Evolutionary conservation across 495 filamentous ascomycete species (phyloP).

Genomic region (Viridothelium virens): DNA sequence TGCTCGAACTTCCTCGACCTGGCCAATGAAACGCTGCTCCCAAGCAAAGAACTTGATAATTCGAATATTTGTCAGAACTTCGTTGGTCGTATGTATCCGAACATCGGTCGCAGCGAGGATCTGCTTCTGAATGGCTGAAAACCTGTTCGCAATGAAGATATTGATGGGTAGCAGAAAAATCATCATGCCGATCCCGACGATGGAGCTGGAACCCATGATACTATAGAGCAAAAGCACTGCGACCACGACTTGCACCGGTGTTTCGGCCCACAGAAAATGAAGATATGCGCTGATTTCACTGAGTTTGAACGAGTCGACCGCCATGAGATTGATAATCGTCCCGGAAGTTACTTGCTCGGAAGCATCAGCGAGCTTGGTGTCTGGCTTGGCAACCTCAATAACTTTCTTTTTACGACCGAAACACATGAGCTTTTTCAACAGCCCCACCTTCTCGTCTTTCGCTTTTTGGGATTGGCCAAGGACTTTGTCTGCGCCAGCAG

Average conservation of each 20-base stretch:
- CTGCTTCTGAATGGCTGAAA: slow-evolving; percentile 73
- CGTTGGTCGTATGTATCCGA: slow-evolving; percentile 92
- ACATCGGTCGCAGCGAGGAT: slow-evolving; percentile 95
- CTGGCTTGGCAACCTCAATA: slow-evolving; percentile 30
- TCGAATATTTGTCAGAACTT: slow-evolving; percentile 92
- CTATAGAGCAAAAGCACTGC: slow-evolving; percentile 71
- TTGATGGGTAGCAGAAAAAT: slow-evolving; percentile 80
- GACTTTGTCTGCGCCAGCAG: slow-evolving; percentile 61
- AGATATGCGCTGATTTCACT: slow-evolving; percentile 86
- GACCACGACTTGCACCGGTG: slow-evolving; percentile 74
- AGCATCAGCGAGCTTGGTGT: slow-evolving; percentile 35
- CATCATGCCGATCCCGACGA: slow-evolving; percentile 94
- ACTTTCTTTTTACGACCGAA: slow-evolving; percentile 57
- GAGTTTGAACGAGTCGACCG: slow-evolving; percentile 98
- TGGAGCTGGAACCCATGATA: slow-evolving; percentile 85
- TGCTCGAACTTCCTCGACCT: slow-evolving; percentile 79
- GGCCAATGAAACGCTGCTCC: slow-evolving; percentile 83
- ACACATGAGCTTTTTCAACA: slow-evolving; percentile 45
- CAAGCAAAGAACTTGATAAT: slow-evolving; percentile 99
- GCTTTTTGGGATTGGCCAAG: slow-evolving; percentile 49
- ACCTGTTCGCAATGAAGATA: slow-evolving; percentile 72
- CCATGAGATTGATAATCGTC: slow-evolving; percentile 98
- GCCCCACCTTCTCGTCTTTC: slow-evolving; percentile 38
- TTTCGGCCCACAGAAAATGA: slow-evolving; percentile 80
- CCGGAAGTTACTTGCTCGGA: slow-evolving; percentile 74